A percentile compares a stretch with the other conserved stretches of the same genome.
Conservation (phyloP, 2,329 filamentous ascomycete species). For the Fusarium caatingaense region DNA sequence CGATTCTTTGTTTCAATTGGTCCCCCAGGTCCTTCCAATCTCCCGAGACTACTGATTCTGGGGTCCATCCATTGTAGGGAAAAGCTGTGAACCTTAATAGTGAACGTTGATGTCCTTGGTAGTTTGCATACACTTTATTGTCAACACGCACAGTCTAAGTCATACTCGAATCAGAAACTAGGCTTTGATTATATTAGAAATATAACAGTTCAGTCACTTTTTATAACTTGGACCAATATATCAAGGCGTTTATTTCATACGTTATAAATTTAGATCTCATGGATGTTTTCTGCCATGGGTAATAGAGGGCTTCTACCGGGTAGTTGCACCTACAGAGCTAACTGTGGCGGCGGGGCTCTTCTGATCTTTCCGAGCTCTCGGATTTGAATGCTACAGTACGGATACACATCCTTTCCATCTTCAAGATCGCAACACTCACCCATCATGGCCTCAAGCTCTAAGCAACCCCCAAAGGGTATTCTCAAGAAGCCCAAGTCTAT, state of each 20-base stretch:
- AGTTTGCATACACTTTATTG: slow-evolving; percentile 3
- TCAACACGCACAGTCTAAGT: not conserved
- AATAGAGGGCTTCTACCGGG: slow-evolving; percentile 7
- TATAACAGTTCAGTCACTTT: not conserved
- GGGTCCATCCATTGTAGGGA: not conserved
- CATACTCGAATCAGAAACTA: not conserved
- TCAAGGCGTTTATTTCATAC: not conserved
- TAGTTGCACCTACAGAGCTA: slow-evolving; percentile 18
- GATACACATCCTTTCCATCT: slow-evolving; percentile 3
- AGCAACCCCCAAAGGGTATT: slow-evolving; percentile 63
- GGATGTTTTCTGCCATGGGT: not conserved
- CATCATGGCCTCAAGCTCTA: slow-evolving; percentile 45
- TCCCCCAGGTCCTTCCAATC: not conserved
- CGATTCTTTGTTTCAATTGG: slow-evolving; percentile 9
- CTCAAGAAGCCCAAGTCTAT: slow-evolving; percentile 64
- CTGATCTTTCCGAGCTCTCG: slow-evolving; percentile 7
- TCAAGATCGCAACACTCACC: not conserved
- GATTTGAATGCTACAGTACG: not conserved
- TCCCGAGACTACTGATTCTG: not conserved
- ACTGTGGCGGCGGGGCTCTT: slow-evolving; percentile 24
- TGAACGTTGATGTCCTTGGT: not conserved
- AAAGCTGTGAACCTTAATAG: not conserved
- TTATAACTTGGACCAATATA: not conserved
- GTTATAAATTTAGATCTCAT: not conserved
- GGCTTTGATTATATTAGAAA: not conserved